Evolutionary conservation across 2,329 filamentous ascomycete genomes (phyloP).

Genomic region (Zymoseptoria brevis): DNA sequence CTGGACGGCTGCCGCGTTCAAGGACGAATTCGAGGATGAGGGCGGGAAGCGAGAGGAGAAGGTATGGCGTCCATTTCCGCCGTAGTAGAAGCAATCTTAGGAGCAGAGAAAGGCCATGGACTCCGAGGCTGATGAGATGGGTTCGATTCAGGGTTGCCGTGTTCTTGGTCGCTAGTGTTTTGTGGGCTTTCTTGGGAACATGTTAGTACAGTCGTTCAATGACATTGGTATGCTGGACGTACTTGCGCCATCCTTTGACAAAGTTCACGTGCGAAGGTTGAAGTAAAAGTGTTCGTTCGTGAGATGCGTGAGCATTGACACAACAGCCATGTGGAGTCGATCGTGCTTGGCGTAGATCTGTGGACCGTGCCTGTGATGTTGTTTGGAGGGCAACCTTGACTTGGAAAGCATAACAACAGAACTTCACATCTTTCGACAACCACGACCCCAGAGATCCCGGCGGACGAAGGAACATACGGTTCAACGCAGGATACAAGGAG

Average conservation of each 20-base stretch:
- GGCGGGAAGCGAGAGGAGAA: conserved; percentile 64
- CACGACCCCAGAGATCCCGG: background rate
- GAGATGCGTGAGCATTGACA: background rate
- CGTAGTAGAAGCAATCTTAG: conserved; percentile 56
- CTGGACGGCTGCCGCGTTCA: conserved; percentile 75
- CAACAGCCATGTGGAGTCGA: background rate
- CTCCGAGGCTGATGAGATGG: conserved; percentile 62
- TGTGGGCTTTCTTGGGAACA: conserved; percentile 41
- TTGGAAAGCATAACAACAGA: background rate
- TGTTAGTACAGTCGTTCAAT: background rate
- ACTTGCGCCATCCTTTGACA: conserved; percentile 22
- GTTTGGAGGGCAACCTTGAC: background rate
- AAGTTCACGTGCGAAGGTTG: background rate
- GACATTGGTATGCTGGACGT: background rate
- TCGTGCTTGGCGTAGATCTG: background rate
- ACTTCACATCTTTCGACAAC: background rate
- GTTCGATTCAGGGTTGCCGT: conserved; percentile 68
- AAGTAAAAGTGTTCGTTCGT: background rate
- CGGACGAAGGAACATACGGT: background rate
- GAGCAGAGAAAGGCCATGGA: conserved; percentile 69
- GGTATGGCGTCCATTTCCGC: conserved; percentile 54
- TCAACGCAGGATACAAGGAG: background rate
- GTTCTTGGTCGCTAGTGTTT: conserved; percentile 69
- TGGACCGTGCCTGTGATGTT: background rate
- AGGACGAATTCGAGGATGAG: conserved; percentile 77